These are phyloP conservation scores for Lactarius hengduanensis DNA, from an alignment of 768 basidiomycete genomes.

Conservation along the genomic window DNA sequence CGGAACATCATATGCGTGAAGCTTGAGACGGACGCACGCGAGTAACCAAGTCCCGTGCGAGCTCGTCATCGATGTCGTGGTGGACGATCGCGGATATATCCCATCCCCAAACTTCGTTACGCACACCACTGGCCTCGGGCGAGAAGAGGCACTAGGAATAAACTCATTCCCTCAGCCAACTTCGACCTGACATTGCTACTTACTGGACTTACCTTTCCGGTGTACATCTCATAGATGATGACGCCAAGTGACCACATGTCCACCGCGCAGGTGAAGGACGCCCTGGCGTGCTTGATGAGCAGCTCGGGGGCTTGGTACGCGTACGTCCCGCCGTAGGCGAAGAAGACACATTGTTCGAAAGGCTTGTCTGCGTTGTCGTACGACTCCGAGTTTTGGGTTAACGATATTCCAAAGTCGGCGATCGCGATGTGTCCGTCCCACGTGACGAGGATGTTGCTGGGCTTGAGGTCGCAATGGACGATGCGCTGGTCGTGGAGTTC, in stretches of 20 bases:
- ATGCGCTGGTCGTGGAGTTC: constrained; percentile 42
- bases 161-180: background rate
- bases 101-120: constrained; percentile 23
- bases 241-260: constrained; percentile 27
- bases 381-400: background rate
- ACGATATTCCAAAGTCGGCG: constrained; percentile 27
- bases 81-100: constrained; percentile 13
- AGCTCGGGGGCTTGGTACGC: constrained; percentile 27
- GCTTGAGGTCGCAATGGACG: constrained; percentile 52
- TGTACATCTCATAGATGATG: constrained; percentile 22
- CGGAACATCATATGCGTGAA: background rate
- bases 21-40: background rate
- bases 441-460: constrained; percentile 35
- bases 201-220: background rate
- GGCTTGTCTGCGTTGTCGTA: background rate
- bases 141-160: constrained; percentile 19
- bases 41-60: constrained; percentile 11
- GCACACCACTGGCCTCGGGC: background rate
- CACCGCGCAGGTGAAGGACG: constrained; percentile 14
- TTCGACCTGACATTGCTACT: background rate
- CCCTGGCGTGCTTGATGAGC: constrained; percentile 11
- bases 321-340: constrained; percentile 20
- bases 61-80: constrained; percentile 3
- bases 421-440: constrained; percentile 26
- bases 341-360: constrained; percentile 7